phyloP scores from a whole-genome alignment of 2,329 filamentous ascomycete genomes.

The Cordyceps tenuipes region DNA sequence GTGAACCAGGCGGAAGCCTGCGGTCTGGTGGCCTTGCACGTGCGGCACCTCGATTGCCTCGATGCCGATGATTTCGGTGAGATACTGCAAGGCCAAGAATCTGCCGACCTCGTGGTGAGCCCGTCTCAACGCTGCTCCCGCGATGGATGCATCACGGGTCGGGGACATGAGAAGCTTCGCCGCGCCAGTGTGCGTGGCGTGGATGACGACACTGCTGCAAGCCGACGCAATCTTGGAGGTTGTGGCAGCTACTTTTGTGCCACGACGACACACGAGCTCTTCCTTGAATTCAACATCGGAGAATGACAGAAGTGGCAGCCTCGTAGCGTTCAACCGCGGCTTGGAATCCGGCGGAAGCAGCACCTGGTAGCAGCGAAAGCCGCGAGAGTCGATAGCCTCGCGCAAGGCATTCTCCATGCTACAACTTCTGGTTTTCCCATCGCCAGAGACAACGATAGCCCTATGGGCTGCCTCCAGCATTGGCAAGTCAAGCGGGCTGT shows the following conservation, averaged over 20 bases:
- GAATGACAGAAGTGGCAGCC: slow-evolving; percentile 28
- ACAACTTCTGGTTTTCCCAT: slow-evolving; percentile 36
- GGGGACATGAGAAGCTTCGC: slow-evolving; percentile 44
- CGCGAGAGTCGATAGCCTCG: slow-evolving; percentile 30
- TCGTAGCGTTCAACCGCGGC: slow-evolving; percentile 33
- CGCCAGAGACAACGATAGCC: slow-evolving; percentile 47
- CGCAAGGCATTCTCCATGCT: slow-evolving; percentile 41
- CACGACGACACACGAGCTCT: neutral
- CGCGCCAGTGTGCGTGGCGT: slow-evolving; percentile 35
- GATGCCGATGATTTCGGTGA: slow-evolving; percentile 39
- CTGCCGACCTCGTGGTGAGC: slow-evolving; percentile 41
- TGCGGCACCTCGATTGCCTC: slow-evolving; percentile 41
- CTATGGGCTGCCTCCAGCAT: slow-evolving; percentile 48
- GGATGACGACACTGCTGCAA: slow-evolving; percentile 4
- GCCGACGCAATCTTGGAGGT: neutral
- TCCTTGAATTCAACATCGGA: neutral
- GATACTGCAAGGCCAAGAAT: slow-evolving; percentile 43
- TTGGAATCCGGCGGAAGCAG: slow-evolving; percentile 32
- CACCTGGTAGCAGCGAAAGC: slow-evolving; percentile 36
- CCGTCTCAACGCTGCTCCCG: slow-evolving; percentile 37
- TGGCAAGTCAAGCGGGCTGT: slow-evolving; percentile 47
- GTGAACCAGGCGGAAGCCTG: slow-evolving; percentile 36
- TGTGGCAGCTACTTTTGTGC: too few relatives aligned
- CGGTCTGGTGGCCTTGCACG: slow-evolving; percentile 38
- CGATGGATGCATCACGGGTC: slow-evolving; percentile 40